Conservation (phyloP, 768 basidiomycete genomes). For the Candolleomyces aberdarensis region DNA sequence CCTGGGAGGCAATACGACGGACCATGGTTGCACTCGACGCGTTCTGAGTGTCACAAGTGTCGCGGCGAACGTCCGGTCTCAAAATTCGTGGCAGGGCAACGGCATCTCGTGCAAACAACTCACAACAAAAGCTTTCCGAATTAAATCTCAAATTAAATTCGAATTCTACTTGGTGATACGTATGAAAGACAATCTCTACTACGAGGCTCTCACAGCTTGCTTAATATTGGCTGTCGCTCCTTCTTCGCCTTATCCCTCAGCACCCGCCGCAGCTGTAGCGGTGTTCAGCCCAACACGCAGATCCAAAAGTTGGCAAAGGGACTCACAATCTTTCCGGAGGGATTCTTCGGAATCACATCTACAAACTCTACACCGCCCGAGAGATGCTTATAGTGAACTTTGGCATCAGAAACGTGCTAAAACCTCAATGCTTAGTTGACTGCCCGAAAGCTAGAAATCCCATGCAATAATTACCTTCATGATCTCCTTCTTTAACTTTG, state of each 20-base stretch:
- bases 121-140: constrained; percentile 11
- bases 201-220: neutral
- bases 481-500: constrained; percentile 42
- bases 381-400: constrained; percentile 58
- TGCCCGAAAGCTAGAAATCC: neutral
- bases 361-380: constrained; percentile 62
- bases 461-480: constrained; percentile 44
- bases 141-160: no score
- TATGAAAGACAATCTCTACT: no score
- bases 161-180: no score
- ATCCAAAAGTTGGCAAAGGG: neutral
- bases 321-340: constrained; percentile 64
- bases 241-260: constrained; percentile 48
- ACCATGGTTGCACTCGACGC: constrained; percentile 46
- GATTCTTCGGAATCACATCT: constrained; percentile 64
- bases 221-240: neutral
- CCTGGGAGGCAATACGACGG: constrained; percentile 79
- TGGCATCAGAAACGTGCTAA: constrained; percentile 57
- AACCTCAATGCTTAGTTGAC: neutral
- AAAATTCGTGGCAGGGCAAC: constrained; percentile 16
- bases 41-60: neutral
- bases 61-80: neutral
- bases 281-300: neutral
- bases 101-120: constrained; percentile 14
- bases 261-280: constrained; percentile 42